These are phyloP conservation scores for Aspergillus tubingensis DNA, from an alignment of 2,329 filamentous ascomycete species.

Conservation along the genomic window DNA sequence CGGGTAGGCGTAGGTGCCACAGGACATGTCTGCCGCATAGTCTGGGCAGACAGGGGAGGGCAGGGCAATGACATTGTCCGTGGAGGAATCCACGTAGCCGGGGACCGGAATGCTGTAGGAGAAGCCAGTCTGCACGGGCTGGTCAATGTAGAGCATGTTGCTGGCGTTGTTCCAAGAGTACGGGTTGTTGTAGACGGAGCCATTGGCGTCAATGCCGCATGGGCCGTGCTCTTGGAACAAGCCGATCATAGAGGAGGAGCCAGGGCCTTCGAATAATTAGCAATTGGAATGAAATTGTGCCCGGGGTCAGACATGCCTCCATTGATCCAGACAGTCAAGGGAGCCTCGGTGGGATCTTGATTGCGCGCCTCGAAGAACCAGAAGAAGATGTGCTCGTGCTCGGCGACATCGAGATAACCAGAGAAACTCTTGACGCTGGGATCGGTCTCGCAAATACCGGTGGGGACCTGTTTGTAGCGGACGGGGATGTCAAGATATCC, in stretches of 20 bases:
- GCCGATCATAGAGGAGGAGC: conserved; percentile 37
- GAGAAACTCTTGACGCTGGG: conserved; percentile 12
- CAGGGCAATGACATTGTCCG: conserved; percentile 3
- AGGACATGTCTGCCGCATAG: not conserved
- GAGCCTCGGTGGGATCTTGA: conserved; percentile 7
- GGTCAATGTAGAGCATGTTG: conserved; percentile 29
- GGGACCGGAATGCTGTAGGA: conserved; percentile 16
- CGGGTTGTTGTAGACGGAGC: conserved; percentile 24
- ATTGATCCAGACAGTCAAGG: conserved; percentile 26
- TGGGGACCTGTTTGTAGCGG: conserved; percentile 11
- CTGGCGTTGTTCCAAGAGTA: conserved; percentile 26
- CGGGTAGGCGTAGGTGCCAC: conserved; percentile 4
- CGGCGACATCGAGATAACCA: conserved; percentile 8
- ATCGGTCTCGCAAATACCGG: conserved; percentile 10
- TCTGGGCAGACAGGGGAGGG: conserved; percentile 3
- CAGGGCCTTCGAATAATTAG: conserved; percentile 12
- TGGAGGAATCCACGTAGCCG: conserved; percentile 6
- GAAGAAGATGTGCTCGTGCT: conserved; percentile 11
- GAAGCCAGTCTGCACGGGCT: conserved; percentile 24
- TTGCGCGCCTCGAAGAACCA: conserved; percentile 7
- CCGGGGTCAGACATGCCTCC: conserved; percentile 9
- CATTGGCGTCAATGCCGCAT: conserved; percentile 27
- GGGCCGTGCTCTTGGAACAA: conserved; percentile 38
- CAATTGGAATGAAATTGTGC: not conserved
- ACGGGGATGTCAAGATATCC: conserved; percentile 11